Percentiles rank a stretch among this genome's conserved stretches.
Evolutionary conservation across 495 filamentous ascomycete species (phyloP).

Genomic region (Penicillium dipodomyicola): DNA sequence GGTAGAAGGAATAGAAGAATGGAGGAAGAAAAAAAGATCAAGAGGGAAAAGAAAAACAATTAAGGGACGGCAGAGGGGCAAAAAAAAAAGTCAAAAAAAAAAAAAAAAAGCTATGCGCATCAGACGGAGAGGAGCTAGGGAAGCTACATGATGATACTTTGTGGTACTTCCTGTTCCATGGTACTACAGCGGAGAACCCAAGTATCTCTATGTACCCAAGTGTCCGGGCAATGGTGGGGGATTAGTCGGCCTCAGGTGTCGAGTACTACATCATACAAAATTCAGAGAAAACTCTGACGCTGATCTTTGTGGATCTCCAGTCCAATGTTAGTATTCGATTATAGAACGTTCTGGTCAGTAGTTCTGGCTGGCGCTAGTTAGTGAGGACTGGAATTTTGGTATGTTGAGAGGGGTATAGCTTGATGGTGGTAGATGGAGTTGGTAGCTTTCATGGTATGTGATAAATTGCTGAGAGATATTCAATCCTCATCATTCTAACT

Average conservation of each 20-base stretch:
- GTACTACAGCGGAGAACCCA: background rate
- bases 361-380: background rate
- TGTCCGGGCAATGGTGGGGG: constrained; percentile 4
- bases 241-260: constrained; percentile 18
- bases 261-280: background rate
- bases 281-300: constrained; percentile 13
- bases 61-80: constrained; percentile 2
- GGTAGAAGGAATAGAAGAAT: background rate
- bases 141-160: constrained; percentile 9
- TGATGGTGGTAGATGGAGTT: background rate
- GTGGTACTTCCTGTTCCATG: constrained; percentile 4
- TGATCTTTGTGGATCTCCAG: constrained; percentile 6
- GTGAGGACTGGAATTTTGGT: background rate
- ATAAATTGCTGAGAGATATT: too few relatives aligned
- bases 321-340: background rate
- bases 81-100: constrained; percentile 16
- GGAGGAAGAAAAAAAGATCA: constrained; percentile 4
- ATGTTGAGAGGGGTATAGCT: background rate
- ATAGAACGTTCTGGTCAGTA: background rate
- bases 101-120: constrained; percentile 14
- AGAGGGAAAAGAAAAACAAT: constrained; percentile 6
- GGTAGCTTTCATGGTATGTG: too few relatives aligned
- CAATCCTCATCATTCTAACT: too few relatives aligned
- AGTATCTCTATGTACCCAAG: constrained; percentile 8
- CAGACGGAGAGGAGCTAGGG: background rate